These are phyloP conservation scores for Seiridium cupressi DNA, from an alignment of 2,329 filamentous ascomycete genomes.

Conservation along the genomic window DNA sequence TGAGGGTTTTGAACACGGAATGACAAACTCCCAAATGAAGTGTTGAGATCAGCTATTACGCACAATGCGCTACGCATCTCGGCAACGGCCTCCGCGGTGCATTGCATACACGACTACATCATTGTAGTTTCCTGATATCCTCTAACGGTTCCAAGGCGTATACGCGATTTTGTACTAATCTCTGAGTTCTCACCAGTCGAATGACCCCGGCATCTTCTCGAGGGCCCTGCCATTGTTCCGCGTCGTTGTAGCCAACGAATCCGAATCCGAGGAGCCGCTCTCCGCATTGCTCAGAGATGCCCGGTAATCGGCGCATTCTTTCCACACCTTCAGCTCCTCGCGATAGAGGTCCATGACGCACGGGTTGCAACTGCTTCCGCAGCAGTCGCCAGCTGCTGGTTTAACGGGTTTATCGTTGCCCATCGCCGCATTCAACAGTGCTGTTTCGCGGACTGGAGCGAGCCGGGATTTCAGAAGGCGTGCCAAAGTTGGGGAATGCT, in stretches of 20 bases:
- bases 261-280: background rate
- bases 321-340: constrained; percentile 6
- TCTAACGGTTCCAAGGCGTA: too few relatives aligned
- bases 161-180: background rate
- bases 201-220: background rate
- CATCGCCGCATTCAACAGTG: background rate
- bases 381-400: constrained; percentile 5
- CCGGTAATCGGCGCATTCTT: constrained; percentile 5
- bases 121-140: too few relatives aligned
- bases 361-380: constrained; percentile 8
- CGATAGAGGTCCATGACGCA: constrained; percentile 7
- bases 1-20: too few relatives aligned
- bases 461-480: constrained; percentile 5
- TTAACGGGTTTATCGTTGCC: background rate
- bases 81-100: too few relatives aligned
- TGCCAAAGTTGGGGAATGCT: constrained; percentile 4
- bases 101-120: too few relatives aligned
- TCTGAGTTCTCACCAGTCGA: background rate
- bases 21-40: too few relatives aligned
- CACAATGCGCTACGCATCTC: too few relatives aligned
- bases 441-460: constrained; percentile 2
- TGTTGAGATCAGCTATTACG: too few relatives aligned
- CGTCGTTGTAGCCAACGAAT: background rate
- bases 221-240: background rate
- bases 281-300: background rate